Evolutionary conservation across 2,329 filamentous ascomycete genomes (phyloP).

Genomic region (Ascosphaera pollenicola): DNA sequence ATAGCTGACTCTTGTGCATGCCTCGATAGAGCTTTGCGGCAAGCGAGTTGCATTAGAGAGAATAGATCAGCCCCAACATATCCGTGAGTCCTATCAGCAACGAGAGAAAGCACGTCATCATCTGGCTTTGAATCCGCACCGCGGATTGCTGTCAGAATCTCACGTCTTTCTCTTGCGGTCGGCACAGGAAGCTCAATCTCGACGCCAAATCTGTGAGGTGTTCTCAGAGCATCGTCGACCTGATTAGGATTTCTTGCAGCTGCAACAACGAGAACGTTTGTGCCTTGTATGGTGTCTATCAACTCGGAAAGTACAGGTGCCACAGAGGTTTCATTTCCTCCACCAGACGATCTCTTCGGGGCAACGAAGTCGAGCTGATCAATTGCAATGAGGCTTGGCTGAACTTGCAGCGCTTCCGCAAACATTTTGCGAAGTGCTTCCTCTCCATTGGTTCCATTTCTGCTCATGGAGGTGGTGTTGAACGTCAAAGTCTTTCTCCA

Average conservation of each 20-base stretch:
- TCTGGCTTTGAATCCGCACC: conserved; percentile 25
- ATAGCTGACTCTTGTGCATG: conserved; percentile 6
- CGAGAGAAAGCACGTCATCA: conserved; percentile 31
- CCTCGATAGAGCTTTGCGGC: conserved; percentile 18
- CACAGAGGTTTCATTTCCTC: conserved; percentile 16
- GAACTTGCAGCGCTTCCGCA: conserved; percentile 40
- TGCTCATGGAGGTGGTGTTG: conserved; percentile 13
- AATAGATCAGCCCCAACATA: conserved; percentile 61
- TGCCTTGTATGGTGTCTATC: conserved; percentile 17
- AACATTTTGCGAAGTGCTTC: conserved; percentile 45
- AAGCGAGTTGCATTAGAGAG: conserved; percentile 36
- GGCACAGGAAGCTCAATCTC: conserved; percentile 61
- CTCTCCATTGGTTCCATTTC: conserved; percentile 21
- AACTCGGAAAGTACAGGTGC: conserved; percentile 19
- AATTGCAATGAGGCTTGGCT: conserved; percentile 59
- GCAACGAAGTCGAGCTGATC: conserved; percentile 55
- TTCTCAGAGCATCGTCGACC: conserved; percentile 47
- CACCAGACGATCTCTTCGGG: conserved; percentile 30
- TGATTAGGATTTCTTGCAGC: conserved; percentile 52
- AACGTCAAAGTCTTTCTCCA: conserved; percentile 46
- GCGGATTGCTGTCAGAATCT: conserved; percentile 46
- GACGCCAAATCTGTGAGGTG: conserved; percentile 38
- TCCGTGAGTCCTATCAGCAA: conserved; percentile 63
- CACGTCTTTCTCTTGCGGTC: conserved; percentile 43
- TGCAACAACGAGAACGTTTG: conserved; percentile 49